phyloP scores from a whole-genome alignment of 371 early-diverging fungal genomes.

The Saksenaea oblongispora region DNA sequence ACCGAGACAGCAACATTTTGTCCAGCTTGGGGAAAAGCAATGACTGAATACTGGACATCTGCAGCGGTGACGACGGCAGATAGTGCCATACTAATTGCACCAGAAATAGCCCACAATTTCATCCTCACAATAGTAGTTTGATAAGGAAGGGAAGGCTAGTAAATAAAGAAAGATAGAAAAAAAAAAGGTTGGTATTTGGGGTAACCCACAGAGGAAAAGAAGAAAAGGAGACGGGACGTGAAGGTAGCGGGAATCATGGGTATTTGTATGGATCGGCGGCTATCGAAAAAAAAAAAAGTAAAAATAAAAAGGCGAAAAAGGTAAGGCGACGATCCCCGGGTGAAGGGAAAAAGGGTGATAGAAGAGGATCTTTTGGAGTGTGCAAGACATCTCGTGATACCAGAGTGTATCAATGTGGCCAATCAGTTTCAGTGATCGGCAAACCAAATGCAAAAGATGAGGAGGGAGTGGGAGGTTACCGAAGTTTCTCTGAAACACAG shows the following conservation, averaged over 20 bases:
- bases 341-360: neutral
- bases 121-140: neutral
- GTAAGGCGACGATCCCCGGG: neutral
- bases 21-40: conserved; percentile 39
- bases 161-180: neutral
- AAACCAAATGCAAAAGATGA: neutral
- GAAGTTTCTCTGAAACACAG: neutral
- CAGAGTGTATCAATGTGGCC: neutral
- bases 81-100: neutral
- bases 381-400: conserved; percentile 1
- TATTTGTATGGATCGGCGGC: neutral
- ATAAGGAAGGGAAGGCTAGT: conserved; percentile 1
- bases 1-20: conserved; percentile 37
- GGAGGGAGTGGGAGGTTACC: neutral
- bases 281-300: neutral
- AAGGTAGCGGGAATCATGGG: neutral
- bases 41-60: conserved; percentile 41
- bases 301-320: neutral
- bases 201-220: neutral
- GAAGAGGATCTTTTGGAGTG: neutral
- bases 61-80: conserved; percentile 20
- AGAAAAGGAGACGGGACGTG: neutral
- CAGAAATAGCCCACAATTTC: conserved; percentile 8
- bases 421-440: neutral
- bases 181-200: conserved; percentile 2